Conservation (phyloP, 2,329 filamentous ascomycete species). For the Stromatinia cepivora region DNA sequence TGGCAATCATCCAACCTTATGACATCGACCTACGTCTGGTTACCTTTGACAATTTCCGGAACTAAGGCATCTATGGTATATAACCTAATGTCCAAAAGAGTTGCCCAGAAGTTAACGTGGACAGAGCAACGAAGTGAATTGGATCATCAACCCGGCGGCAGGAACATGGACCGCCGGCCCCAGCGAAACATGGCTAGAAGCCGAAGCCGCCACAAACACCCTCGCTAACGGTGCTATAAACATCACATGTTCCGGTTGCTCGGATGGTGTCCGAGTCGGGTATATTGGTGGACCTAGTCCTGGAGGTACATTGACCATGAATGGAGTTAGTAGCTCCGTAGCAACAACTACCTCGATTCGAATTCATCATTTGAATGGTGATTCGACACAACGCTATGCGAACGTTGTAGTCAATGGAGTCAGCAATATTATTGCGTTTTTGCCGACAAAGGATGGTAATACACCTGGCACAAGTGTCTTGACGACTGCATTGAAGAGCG, state of each 20-base stretch:
- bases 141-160: constrained; percentile 50
- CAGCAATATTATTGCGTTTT: constrained; percentile 53
- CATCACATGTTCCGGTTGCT: constrained; percentile 54
- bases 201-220: constrained; percentile 46
- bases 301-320: constrained; percentile 51
- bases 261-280: constrained; percentile 50
- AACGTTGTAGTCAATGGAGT: constrained; percentile 58
- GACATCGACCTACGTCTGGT: constrained; percentile 63
- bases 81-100: background rate
- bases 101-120: constrained; percentile 5
- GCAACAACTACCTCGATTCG: constrained; percentile 52
- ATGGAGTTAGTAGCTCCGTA: constrained; percentile 46
- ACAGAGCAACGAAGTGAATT: constrained; percentile 53
- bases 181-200: constrained; percentile 52
- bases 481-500: constrained; percentile 50
- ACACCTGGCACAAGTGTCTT: constrained; percentile 50
- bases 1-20: constrained; percentile 62
- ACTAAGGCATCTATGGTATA: constrained; percentile 50
- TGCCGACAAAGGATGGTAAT: constrained; percentile 50
- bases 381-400: constrained; percentile 53
- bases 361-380: constrained; percentile 58
- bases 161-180: constrained; percentile 49
- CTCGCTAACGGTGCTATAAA: constrained; percentile 49
- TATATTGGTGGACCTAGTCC: constrained; percentile 53
- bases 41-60: constrained; percentile 56